Evolutionary conservation across 192 early-diverging fungal species (phyloP).

Genomic region (Diversispora eburnea): DNA sequence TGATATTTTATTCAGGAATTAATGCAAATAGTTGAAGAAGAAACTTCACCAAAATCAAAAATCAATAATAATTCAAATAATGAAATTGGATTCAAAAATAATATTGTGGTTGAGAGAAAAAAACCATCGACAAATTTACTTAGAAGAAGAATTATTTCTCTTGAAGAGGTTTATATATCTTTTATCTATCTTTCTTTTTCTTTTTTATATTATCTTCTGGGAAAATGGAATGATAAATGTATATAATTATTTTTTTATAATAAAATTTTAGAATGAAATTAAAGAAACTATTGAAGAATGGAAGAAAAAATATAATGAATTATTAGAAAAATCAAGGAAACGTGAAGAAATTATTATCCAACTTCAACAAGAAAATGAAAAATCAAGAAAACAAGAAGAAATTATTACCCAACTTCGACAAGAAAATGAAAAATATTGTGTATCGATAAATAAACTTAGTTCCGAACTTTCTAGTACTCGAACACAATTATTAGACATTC

Average conservation of each 20-base stretch:
- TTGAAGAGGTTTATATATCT: too few species aligned
- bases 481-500: not conserved
- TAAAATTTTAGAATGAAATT: not conserved
- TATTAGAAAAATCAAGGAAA: not conserved
- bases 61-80: too few species aligned
- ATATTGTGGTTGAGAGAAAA: too few species aligned
- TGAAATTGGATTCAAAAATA: too few species aligned
- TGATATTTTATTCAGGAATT: too few species aligned
- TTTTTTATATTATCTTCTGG: not conserved
- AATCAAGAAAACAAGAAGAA: not conserved
- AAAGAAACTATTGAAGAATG: not conserved
- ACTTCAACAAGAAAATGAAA: not conserved
- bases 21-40: too few species aligned
- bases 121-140: too few species aligned
- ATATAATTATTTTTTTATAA: not conserved
- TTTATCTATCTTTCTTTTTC: too few species aligned
- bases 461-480: constrained; percentile 1
- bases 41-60: too few species aligned
- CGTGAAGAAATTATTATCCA: constrained; percentile 1
- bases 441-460: not conserved
- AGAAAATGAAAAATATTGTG: not conserved
- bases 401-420: not conserved
- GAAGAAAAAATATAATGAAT: constrained; percentile 7
- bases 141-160: too few species aligned
- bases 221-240: not conserved